Percentiles rank a stretch among this genome's conserved stretches.
phyloP scores from a whole-genome alignment of 441 rosid genomes.

The Gossypium trilobum region DNA sequence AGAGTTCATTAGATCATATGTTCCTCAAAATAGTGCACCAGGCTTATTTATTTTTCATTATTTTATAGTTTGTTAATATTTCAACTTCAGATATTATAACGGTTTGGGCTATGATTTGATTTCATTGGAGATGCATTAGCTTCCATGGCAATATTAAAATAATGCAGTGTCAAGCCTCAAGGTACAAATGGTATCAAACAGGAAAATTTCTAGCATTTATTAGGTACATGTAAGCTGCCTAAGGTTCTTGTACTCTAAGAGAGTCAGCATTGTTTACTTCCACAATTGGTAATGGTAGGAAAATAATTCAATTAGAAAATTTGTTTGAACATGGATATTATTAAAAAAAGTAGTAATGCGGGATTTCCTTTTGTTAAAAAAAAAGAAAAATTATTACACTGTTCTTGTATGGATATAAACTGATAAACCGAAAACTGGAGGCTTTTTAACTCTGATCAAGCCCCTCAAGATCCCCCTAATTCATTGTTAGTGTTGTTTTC shows the following conservation, averaged over 20 bases:
- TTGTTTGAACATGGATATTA: not conserved
- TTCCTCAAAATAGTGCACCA: not conserved
- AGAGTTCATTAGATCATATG: constrained; percentile 7
- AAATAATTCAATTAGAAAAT: not conserved
- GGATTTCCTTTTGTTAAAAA: not conserved
- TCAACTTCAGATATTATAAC: not conserved
- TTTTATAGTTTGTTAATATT: not conserved
- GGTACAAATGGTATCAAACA: not conserved
- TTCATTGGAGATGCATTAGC: constrained; percentile 1
- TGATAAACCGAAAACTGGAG: not conserved
- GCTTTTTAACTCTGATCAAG: not conserved
- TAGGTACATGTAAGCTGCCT: not conserved
- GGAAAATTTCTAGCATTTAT: constrained; percentile 3
- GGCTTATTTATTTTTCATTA: not conserved
- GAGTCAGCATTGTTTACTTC: not conserved
- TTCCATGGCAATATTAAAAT: not conserved
- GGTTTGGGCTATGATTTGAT: not conserved
- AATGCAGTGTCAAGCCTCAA: not conserved
- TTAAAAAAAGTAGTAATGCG: not conserved
- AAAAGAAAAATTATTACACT: not conserved
- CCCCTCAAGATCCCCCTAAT: not conserved
- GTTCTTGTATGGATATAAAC: not conserved
- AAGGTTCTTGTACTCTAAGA: not conserved
- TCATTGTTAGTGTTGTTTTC: not conserved
- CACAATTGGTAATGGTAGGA: not conserved